Conservation (phyloP, 495 filamentous ascomycete genomes). For the Penicillium roqueforti region DNA sequence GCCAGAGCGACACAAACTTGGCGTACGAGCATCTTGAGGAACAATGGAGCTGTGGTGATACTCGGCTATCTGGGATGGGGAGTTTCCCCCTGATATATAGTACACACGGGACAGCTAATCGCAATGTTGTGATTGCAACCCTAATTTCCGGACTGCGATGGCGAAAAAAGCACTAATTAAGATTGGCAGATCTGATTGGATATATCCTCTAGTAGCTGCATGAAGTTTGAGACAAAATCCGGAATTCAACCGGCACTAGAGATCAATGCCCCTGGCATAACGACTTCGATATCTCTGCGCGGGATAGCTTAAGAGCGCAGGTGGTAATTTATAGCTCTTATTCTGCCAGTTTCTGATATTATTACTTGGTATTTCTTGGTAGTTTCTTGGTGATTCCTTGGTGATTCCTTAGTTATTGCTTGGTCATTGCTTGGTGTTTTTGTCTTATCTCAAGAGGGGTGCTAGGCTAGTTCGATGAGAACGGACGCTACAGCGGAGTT, state of each 20-base stretch:
- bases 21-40: constrained; percentile 20
- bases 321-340: background rate
- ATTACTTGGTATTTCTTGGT: background rate
- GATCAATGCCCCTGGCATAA: background rate
- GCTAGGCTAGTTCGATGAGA: background rate
- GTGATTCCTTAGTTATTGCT: background rate
- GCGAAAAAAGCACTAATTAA: background rate
- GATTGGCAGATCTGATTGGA: constrained; percentile 1
- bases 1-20: constrained; percentile 24
- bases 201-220: background rate
- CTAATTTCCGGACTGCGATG: background rate
- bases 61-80: background rate
- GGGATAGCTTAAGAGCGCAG: background rate
- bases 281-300: background rate
- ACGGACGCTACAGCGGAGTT: constrained; percentile 4
- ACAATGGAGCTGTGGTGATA: background rate
- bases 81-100: background rate
- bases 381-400: background rate
- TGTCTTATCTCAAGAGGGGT: constrained; percentile 4
- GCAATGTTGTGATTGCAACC: constrained; percentile 5
- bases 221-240: background rate
- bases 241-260: background rate
- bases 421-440: background rate
- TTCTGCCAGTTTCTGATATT: background rate
- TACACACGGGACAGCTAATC: background rate